Conservation (phyloP, 75 land plant species). For the Cunninghamia lanceolata region DNA sequence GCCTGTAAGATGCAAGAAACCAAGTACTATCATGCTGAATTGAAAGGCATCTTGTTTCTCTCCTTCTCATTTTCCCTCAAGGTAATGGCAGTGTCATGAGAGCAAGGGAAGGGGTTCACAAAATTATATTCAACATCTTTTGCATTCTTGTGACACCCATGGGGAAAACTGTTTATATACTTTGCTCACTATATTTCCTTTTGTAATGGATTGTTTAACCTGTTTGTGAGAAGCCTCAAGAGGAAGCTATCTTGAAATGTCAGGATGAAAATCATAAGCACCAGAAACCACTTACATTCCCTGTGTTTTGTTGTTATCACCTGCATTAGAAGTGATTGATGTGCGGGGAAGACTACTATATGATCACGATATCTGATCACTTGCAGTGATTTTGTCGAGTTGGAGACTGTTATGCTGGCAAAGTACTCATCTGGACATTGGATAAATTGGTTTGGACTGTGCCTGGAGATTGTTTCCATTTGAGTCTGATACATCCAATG, state of each 20-base stretch:
- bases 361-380: background rate
- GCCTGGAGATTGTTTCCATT: too few species aligned
- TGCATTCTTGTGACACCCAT: slow-evolving; percentile 47
- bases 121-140: slow-evolving; percentile 74
- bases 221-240: background rate
- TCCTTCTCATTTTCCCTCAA: background rate
- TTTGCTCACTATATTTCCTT: slow-evolving; percentile 32
- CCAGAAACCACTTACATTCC: slow-evolving; percentile 54
- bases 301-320: background rate
- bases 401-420: background rate
- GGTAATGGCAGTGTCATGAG: background rate
- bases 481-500: too few species aligned
- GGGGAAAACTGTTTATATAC: slow-evolving; percentile 37
- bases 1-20: too few species aligned
- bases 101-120: slow-evolving; percentile 30
- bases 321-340: background rate
- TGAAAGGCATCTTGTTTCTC: too few species aligned
- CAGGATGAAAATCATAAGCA: slow-evolving; percentile 71
- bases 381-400: background rate
- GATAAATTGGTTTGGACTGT: too few species aligned
- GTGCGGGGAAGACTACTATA: background rate
- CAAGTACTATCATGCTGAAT: too few species aligned
- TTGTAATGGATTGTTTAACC: slow-evolving; percentile 21
- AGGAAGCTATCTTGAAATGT: slow-evolving; percentile 22
- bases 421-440: too few species aligned